Evolutionary conservation across 495 filamentous ascomycete species (phyloP), one percentile per base, ranked within the genome.

Genomic region (Podospora fimiseda): DNA sequence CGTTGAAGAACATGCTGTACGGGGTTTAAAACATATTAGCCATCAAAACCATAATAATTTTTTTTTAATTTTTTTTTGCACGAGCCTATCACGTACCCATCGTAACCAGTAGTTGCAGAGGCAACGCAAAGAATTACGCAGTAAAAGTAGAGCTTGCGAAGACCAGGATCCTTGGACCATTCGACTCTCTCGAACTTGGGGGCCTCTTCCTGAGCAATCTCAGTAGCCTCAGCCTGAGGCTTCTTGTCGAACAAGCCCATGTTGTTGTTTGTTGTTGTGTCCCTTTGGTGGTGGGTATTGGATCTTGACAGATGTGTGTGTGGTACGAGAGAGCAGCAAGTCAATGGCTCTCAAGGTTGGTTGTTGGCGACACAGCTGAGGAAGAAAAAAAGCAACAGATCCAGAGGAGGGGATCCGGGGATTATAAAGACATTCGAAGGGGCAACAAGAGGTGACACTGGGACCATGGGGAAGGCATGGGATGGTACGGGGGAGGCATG

Each of bases 41-140:
- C n/a, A n/a, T n/a, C n/a, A n/a, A n/a, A n/a, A n/a, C n/a, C n/a
- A n/a, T n/a, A n/a, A n/a, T n/a, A n/a, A n/a, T 11, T 18, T 43
- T 44, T 36, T 24, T 23, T 22, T 30, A 40, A 16, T 15, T 6
- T 9, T 22, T 16, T 19, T 43, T 36, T 20, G 16, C 21, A 20
- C 18, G 11, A n/a, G 1, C 16, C 36, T 18, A 15, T 24, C 22
- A 19, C 19, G 11, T 65, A 77, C 73, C 74, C 84, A 75, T 87
- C 84, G 67, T 86, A 87, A 65, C 84, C 84, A 40, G 78, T 80
- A 42, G 79, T 84, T 16, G 80, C 80, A 13, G 82, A 84, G 18
- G 80, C 80, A 55, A 85, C 59, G 50, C 79, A 83, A 33, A 84
- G 75, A 40, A 84, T 62, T 48, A 74, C 62, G 38, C 74, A 74